These are phyloP conservation scores for Inga laurina DNA, from an alignment of 306 rosid genomes.

Conservation along the genomic window DNA sequence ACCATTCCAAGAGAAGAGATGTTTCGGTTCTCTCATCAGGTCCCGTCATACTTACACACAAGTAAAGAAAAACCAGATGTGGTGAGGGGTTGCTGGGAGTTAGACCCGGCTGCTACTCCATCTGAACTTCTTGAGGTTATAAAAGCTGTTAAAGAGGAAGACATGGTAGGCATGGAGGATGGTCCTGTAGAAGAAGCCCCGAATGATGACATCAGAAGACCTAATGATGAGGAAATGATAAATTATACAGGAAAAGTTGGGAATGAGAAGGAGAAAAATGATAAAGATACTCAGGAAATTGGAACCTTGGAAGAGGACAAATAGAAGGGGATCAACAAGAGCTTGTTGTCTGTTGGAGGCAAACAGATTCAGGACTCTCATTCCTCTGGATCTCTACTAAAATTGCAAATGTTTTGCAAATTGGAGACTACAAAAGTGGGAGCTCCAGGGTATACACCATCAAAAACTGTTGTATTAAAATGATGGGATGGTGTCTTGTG, in stretches of 20 bases:
- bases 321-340: slow-evolving; percentile 28
- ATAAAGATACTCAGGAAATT: neutral
- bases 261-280: slow-evolving; percentile 19
- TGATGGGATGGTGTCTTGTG: neutral
- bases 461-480: neutral
- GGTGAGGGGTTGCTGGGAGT: slow-evolving; percentile 70
- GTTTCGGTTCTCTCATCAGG: slow-evolving; percentile 66
- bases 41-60: slow-evolving; percentile 56
- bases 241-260: slow-evolving; percentile 8
- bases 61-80: slow-evolving; percentile 60
- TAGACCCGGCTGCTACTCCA: slow-evolving; percentile 80
- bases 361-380: slow-evolving; percentile 11
- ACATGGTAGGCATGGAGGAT: slow-evolving; percentile 37
- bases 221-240: slow-evolving; percentile 14
- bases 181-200: slow-evolving; percentile 13
- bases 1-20: slow-evolving; percentile 62
- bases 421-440: neutral
- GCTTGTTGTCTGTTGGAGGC: slow-evolving; percentile 20
- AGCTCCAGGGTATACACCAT: neutral
- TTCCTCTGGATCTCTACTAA: slow-evolving; percentile 9
- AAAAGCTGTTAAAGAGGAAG: slow-evolving; percentile 46
- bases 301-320: slow-evolving; percentile 34
- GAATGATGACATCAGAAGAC: slow-evolving; percentile 2
- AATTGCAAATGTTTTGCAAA: neutral
- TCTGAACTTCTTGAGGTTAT: slow-evolving; percentile 62